A percentile compares a stretch with the other conserved stretches of the same genome.
Conservation (phyloP, 108 stramenopile genomes). For the Schizochytrium sp. region DNA sequence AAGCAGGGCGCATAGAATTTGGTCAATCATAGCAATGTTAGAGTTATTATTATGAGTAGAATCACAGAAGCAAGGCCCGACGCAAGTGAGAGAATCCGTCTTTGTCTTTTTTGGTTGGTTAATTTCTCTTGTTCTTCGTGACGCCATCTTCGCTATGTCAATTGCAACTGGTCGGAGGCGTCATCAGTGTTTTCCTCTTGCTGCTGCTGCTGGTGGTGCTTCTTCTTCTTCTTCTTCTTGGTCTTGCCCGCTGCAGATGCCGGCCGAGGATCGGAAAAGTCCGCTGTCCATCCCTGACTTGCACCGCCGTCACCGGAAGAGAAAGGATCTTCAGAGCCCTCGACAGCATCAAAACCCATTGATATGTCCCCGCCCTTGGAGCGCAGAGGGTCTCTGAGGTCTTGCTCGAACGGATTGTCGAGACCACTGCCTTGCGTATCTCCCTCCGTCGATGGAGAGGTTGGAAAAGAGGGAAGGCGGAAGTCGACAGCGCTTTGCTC, state of each 20-base stretch:
- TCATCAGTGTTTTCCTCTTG: no score
- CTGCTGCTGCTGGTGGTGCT: neutral
- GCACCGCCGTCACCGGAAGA: neutral
- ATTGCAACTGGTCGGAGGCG: no score
- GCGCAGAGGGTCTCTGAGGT: neutral
- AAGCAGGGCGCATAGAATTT: no score
- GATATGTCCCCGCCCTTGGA: neutral
- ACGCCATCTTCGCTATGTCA: no score
- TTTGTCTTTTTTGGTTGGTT: neutral
- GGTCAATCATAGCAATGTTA: no score
- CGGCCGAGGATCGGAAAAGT: neutral
- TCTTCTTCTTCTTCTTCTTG: conserved; percentile 15
- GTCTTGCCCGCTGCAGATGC: neutral
- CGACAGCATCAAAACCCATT: neutral
- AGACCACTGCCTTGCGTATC: neutral
- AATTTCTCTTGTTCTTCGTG: neutral
- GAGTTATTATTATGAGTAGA: no score
- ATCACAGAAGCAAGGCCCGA: neutral
- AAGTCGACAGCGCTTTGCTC: neutral
- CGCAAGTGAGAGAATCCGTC: neutral
- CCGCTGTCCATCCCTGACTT: neutral
- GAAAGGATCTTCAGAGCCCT: neutral
- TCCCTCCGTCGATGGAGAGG: neutral
- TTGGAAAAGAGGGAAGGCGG: neutral
- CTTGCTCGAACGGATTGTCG: neutral